A percentile compares a stretch with the other conserved stretches of the same genome.
Conservation (phyloP, 768 basidiomycete species). For the Tricholoma sp. region DNA sequence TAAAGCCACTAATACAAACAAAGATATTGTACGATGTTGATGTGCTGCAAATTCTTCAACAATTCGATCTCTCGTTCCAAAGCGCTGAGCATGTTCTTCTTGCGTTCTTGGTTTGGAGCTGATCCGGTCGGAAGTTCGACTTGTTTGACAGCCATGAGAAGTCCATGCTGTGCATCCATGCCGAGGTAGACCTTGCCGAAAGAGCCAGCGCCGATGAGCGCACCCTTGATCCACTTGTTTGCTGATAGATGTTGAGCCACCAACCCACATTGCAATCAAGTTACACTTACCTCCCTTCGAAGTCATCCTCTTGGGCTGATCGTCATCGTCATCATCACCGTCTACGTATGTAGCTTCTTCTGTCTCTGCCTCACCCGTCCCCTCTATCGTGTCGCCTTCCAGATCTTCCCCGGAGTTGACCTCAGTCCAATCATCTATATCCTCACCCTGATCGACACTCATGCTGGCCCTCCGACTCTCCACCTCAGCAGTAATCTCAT, state of each 20-base stretch:
- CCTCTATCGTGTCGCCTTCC: slow-evolving; percentile 33
- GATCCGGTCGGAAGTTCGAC: slow-evolving; percentile 86
- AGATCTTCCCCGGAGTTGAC: slow-evolving; percentile 49
- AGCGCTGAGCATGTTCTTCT: slow-evolving; percentile 88
- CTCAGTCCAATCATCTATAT: slow-evolving; percentile 70
- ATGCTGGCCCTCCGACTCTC: slow-evolving; percentile 63
- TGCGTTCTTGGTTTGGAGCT: slow-evolving; percentile 85
- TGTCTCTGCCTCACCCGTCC: slow-evolving; percentile 39
- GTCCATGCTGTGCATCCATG: slow-evolving; percentile 86
- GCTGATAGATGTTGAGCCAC: slow-evolving; percentile 33
- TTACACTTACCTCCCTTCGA: slow-evolving; percentile 43
- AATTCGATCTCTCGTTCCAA: slow-evolving; percentile 93
- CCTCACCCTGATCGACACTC: slow-evolving; percentile 35
- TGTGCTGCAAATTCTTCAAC: slow-evolving; percentile 86
- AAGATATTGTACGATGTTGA: slow-evolving; percentile 97
- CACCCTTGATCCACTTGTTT: slow-evolving; percentile 96
- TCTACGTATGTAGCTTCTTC: slow-evolving; percentile 42
- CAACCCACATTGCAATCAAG: background rate
- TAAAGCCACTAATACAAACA: slow-evolving; percentile 46
- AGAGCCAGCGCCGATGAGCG: slow-evolving; percentile 90
- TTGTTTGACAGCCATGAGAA: slow-evolving; percentile 97
- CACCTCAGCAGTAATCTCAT: slow-evolving; percentile 96
- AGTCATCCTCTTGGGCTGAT: slow-evolving; percentile 47
- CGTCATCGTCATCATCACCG: slow-evolving; percentile 32
- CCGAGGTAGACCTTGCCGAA: slow-evolving; percentile 95